Base-by-base conservation (phyloP, 2,329 filamentous ascomycete genomes). In the Diaporthe aspalathi region DNA sequence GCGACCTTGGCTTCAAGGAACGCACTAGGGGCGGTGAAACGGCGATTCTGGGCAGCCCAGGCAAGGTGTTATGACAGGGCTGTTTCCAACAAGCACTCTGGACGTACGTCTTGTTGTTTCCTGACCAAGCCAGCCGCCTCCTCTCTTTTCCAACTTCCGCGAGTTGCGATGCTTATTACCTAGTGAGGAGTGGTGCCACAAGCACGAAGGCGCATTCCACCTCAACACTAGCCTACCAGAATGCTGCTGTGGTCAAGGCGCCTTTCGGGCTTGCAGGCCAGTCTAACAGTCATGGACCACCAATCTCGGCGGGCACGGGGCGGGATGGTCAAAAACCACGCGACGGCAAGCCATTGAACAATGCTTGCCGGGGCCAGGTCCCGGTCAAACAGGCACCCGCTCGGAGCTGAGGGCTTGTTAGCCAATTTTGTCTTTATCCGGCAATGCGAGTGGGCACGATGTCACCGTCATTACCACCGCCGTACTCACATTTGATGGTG, bases 231-330 rank as follows among this genome's bases (percentile, higher is more conserved):
- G 43, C 12, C 22, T 17, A 8, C 17, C 29, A 43, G 49, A 35
- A 22, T 35, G 43, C 60, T 49, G 60, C 20, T 63, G 43, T 17
- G 12, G 27, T 22, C 27, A 22, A 24, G 17, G 12, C 40, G 45
- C 29, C 16, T 35, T 40, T 49, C 43, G n/a, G 53, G 53, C 43
- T 24, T 63, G 20, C 43, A 29, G 27, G 43, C 29, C 5, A 27
- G 43, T 20, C 60, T 63, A 63, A 12, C 60, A 22, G 17, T 49
- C 60, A 63, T 35, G 43, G 45, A 35, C 60, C 60, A 35, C 60
- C 60, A 63, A 63, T 49, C 60, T 49, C 43, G 29, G 47, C 57
- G 24, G 60, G 49, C 60, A 49, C 43, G 60, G 43, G 43, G 60
- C 60, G 60, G 60, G 43, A 27, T 63, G 60, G n/a, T 49, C 20